A percentile compares a stretch with the other conserved stretches of the same genome.
phyloP scores from a whole-genome alignment of 805 yeast genomes.

The Saccharomycopsis schoenii region DNA sequence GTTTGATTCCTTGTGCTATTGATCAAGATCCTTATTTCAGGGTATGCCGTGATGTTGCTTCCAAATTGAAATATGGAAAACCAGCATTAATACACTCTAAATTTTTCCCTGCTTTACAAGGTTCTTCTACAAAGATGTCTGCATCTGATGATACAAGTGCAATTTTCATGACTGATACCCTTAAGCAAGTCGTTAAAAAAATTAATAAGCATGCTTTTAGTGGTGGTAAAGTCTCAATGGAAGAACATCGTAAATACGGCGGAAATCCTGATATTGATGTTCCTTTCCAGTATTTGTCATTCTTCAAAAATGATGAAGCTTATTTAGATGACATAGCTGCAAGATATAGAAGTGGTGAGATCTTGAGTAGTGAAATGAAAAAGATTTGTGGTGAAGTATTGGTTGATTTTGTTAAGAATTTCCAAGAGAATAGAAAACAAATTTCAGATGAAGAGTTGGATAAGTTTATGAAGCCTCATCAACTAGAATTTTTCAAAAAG shows the following conservation, averaged over 20 bases:
- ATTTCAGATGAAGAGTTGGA: slow-evolving; percentile 55
- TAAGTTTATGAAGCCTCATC: slow-evolving; percentile 76
- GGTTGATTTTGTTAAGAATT: slow-evolving; percentile 67
- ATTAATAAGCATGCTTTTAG: slow-evolving; percentile 94
- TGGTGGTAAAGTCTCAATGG: slow-evolving; percentile 82
- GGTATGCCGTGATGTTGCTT: slow-evolving; percentile 95
- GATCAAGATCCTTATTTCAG: slow-evolving; percentile 98
- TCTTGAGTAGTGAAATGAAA: slow-evolving; percentile 91
- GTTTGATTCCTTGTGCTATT: slow-evolving; percentile 96
- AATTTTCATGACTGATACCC: slow-evolving; percentile 90
- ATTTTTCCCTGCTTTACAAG: slow-evolving; percentile 97
- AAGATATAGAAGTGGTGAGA: slow-evolving; percentile 67
- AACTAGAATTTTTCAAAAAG: slow-evolving; percentile 61
- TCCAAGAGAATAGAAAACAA: slow-evolving; percentile 68
- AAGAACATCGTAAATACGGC: slow-evolving; percentile 83
- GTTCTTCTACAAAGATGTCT: slow-evolving; percentile 93
- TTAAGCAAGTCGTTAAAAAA: slow-evolving; percentile 86
- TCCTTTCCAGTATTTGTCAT: slow-evolving; percentile 84
- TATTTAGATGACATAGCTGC: slow-evolving; percentile 52
- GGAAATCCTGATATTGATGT: slow-evolving; percentile 96
- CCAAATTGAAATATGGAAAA: slow-evolving; percentile 78
- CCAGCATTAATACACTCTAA: slow-evolving; percentile 89
- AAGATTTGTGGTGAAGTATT: slow-evolving; percentile 71
- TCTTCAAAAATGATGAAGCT: slow-evolving; percentile 84
- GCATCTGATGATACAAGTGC: slow-evolving; percentile 88